Evolutionary conservation across 805 yeast species (phyloP), one percentile per base, ranked within the genome.

Genomic region (Peterozyma xylosa): DNA sequence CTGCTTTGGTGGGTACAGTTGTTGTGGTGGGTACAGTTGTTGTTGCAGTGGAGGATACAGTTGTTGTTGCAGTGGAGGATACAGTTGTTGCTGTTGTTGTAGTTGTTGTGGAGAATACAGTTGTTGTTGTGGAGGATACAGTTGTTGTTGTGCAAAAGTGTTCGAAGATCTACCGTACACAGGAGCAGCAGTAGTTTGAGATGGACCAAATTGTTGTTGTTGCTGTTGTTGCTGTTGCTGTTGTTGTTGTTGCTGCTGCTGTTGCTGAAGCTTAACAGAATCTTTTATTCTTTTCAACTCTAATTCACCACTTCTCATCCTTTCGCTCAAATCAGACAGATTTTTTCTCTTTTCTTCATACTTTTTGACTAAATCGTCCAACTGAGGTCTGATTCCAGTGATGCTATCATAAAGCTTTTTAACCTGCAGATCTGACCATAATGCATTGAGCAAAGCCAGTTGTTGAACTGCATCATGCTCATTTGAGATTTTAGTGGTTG

Each of bases 311-410:
- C 70, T 70, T 45, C 76, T 76, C 45, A 91, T 71, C 49, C 86
- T 84, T 48, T 76, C 74, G 54, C 87, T 83, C 53, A 91, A 68
- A 16, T 76, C 76, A 48, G 80, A 67, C 47, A 91, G 66, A 49
- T 91, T 97, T 52, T 89, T 86, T 57, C 84, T 79, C 54, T 87
- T 76, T 38, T 76, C 73, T 33, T 87, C 74, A 60, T 87, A 85
- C 59, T 86, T 78, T 45, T 87, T 96, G 49, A 93, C 78, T 53
- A 81, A 65, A 54, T 77, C 77, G 13, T 86, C 86, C 48, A 93
- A 68, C 48, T 79, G 75, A 0, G 89, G 87, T 50, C 95, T 78
- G 41, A 87, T 66, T 4, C 89, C 78, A 14, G 84, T 74, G 1
- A 89, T 70, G 11, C 79, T 73, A 42, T 88, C 86, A 58, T 90